phyloP scores from a whole-genome alignment of 2,329 filamentous ascomycete species.

The Stachybotrys chartarum region DNA sequence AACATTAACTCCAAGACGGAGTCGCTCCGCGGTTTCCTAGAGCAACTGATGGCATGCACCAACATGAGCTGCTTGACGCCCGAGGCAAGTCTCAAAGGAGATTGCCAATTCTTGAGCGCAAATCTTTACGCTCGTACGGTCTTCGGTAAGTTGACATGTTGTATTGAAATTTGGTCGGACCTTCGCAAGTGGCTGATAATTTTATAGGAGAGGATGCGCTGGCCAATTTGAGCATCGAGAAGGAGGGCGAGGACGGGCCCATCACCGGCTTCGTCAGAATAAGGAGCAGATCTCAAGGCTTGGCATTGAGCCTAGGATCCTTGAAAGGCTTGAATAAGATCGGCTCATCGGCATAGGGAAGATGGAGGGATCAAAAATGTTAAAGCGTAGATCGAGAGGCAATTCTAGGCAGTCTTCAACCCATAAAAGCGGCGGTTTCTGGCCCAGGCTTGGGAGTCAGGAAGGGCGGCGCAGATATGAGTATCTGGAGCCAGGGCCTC shows the following conservation, averaged over 20 bases:
- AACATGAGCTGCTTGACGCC: slow-evolving; percentile 99
- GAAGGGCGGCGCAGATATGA: too few relatives aligned
- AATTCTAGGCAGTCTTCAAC: too few relatives aligned
- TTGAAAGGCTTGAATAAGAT: slow-evolving; percentile 91
- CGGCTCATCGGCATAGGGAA: slow-evolving; percentile 29
- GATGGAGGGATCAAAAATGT: too few relatives aligned
- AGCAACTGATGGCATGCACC: slow-evolving; percentile 91
- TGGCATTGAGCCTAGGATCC: slow-evolving; percentile 87
- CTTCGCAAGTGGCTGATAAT: slow-evolving; percentile 12
- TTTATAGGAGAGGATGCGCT: slow-evolving; percentile 89
- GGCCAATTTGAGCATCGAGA: slow-evolving; percentile 95
- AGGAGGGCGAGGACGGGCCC: slow-evolving; percentile 89
- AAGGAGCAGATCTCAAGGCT: slow-evolving; percentile 89
- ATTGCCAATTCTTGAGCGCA: slow-evolving; percentile 95
- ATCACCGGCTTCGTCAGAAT: slow-evolving; percentile 98
- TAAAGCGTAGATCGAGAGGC: too few relatives aligned
- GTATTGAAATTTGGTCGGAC: not conserved
- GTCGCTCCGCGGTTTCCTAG: slow-evolving; percentile 82
- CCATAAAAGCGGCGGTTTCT: too few relatives aligned
- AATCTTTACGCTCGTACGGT: slow-evolving; percentile 96
- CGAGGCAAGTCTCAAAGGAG: slow-evolving; percentile 91
- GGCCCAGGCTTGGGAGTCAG: too few relatives aligned
- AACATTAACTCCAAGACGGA: slow-evolving; percentile 99
- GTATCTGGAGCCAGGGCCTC: too few relatives aligned
- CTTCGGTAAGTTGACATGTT: slow-evolving; percentile 67